phyloP scores from a whole-genome alignment of 2,329 filamentous ascomycete species.

The Nigrospora osmanthi region DNA sequence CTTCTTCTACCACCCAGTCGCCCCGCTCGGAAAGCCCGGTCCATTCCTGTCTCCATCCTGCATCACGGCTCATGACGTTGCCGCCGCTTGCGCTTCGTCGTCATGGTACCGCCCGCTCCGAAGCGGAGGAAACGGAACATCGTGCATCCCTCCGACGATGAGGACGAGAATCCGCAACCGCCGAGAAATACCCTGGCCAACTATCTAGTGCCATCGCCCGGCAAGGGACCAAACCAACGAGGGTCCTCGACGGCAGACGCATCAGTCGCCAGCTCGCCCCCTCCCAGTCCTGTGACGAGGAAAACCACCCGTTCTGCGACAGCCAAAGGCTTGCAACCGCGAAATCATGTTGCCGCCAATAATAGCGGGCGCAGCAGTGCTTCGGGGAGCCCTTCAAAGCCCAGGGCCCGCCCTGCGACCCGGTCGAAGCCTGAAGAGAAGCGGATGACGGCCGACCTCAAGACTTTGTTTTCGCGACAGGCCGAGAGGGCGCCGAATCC shows the following conservation, averaged over 20 bases:
- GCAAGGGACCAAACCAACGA: constrained; percentile 17
- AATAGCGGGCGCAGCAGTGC: constrained; percentile 25
- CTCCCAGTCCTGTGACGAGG: constrained; percentile 16
- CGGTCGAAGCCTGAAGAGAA: constrained; percentile 35
- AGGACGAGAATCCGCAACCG: constrained; percentile 33
- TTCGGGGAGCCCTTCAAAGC: too few species aligned
- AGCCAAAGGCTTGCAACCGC: constrained; percentile 16
- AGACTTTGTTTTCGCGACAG: constrained; percentile 55
- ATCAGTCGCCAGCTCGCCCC: constrained; percentile 6
- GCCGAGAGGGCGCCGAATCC: constrained; percentile 37
- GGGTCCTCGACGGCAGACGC: constrained; percentile 12
- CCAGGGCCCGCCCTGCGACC: too few species aligned
- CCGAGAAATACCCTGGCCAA: constrained; percentile 40
- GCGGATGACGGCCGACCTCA: constrained; percentile 47
- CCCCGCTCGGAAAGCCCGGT: too few species aligned
- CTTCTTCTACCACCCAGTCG: too few species aligned
- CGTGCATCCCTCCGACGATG: constrained; percentile 40
- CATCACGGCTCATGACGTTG: constrained; percentile 13
- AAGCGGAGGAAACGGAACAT: constrained; percentile 53
- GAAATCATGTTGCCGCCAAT: constrained; percentile 12
- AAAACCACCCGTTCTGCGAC: constrained; percentile 9
- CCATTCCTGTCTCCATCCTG: too few species aligned
- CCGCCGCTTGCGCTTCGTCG: constrained; percentile 9
- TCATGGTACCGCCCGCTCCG: constrained; percentile 46
- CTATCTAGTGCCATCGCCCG: constrained; percentile 46